These are phyloP conservation scores for Candida sphagnicola DNA, from an alignment of 805 yeast species.

Conservation along the genomic window DNA sequence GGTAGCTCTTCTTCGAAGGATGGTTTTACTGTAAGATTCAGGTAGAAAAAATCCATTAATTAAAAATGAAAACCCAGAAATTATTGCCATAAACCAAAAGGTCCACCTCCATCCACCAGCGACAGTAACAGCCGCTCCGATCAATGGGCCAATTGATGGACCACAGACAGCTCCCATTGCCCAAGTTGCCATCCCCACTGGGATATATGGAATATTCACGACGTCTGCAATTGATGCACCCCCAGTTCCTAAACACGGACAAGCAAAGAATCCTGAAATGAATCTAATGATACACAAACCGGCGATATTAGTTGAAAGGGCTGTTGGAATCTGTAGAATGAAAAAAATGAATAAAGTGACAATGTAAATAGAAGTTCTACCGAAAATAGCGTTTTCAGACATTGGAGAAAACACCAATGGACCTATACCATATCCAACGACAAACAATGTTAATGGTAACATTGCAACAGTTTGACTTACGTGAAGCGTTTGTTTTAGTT, in stretches of 20 bases:
- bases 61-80: conserved; percentile 34
- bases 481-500: conserved; percentile 40
- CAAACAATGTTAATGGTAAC: conserved; percentile 43
- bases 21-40: conserved; percentile 43
- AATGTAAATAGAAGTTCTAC: conserved; percentile 48
- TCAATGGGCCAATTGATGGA: conserved; percentile 57
- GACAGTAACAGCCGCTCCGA: conserved; percentile 47
- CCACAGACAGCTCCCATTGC: conserved; percentile 51
- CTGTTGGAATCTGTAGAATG: conserved; percentile 53
- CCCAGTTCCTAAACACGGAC: conserved; percentile 54
- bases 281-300: conserved; percentile 48
- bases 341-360: conserved; percentile 42
- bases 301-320: conserved; percentile 45
- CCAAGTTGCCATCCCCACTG: conserved; percentile 49
- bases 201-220: conserved; percentile 34
- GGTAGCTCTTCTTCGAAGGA: conserved; percentile 45
- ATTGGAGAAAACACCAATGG: conserved; percentile 57
- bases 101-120: conserved; percentile 45
- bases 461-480: conserved; percentile 40
- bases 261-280: conserved; percentile 51
- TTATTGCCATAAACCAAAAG: conserved; percentile 47
- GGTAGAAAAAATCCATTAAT: conserved; percentile 40
- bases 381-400: conserved; percentile 50
- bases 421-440: conserved; percentile 57
- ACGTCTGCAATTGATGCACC: conserved; percentile 55